Evolutionary conservation across 805 yeast genomes (phyloP).

Genomic region (Metschnikowia shivogae): DNA sequence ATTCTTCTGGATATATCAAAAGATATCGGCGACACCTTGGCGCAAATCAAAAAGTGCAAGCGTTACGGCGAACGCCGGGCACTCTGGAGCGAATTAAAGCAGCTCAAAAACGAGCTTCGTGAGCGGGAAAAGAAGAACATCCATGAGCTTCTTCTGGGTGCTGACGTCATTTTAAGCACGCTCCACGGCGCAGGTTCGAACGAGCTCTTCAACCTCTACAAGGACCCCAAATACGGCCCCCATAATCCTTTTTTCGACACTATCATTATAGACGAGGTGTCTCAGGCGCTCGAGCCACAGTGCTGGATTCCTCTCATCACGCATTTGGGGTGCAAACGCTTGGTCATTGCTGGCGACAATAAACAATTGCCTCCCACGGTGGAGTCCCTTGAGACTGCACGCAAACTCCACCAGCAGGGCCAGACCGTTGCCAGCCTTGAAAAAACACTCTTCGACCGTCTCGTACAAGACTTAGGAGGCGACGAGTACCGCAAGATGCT

Average conservation of each 20-base stretch:
- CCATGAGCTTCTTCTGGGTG: constrained; percentile 50
- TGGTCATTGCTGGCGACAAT: constrained; percentile 90
- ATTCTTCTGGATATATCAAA: constrained; percentile 62
- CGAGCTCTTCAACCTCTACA: constrained; percentile 56
- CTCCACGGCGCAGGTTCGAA: constrained; percentile 83
- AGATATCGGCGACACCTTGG: constrained; percentile 64
- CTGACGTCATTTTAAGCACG: constrained; percentile 76
- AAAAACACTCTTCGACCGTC: constrained; percentile 75
- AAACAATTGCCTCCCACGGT: constrained; percentile 90
- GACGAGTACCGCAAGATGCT: constrained; percentile 53
- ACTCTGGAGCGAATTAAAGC: constrained; percentile 66
- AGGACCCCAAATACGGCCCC: constrained; percentile 19
- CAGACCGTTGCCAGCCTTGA: constrained; percentile 48
- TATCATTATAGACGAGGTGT: constrained; percentile 89
- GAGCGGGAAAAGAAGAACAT: constrained; percentile 62
- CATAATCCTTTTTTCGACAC: constrained; percentile 59
- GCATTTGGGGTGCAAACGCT: constrained; percentile 51
- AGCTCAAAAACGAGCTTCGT: constrained; percentile 64
- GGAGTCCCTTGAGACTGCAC: constrained; percentile 43
- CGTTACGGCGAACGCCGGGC: constrained; percentile 60
- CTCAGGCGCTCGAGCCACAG: constrained; percentile 91
- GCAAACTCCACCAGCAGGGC: constrained; percentile 7
- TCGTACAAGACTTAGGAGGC: constrained; percentile 44
- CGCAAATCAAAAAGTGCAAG: constrained; percentile 56
- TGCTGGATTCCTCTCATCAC: constrained; percentile 90